Conservation (phyloP, 306 rosid genomes). For the Vachellia pachyceras region DNA sequence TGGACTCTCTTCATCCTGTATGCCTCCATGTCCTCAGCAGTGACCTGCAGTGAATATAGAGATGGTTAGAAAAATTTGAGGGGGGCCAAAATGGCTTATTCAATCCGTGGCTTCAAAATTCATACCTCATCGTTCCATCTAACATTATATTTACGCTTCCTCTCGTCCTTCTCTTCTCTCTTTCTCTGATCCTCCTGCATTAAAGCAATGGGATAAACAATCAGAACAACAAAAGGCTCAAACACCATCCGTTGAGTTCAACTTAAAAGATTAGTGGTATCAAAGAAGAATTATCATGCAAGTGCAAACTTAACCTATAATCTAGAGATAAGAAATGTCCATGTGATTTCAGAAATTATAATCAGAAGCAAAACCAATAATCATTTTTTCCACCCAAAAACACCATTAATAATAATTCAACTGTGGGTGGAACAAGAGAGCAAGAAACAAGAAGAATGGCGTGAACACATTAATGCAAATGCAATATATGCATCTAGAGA, state of each 20-base stretch:
- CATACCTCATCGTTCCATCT: conserved; percentile 63
- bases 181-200: conserved; percentile 63
- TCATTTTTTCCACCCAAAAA: background rate
- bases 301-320: background rate
- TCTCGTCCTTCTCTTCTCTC: conserved; percentile 69
- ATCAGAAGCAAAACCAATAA: background rate
- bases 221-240: background rate
- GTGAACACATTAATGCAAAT: background rate
- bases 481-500: background rate
- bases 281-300: background rate
- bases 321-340: background rate
- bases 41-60: conserved; percentile 39
- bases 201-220: conserved; percentile 20
- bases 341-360: conserved; percentile 13
- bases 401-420: background rate
- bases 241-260: background rate
- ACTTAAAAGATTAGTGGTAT: background rate
- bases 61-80: conserved; percentile 6
- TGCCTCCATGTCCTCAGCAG: conserved; percentile 64
- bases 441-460: background rate
- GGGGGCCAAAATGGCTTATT: background rate
- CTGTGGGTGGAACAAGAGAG: background rate
- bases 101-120: background rate
- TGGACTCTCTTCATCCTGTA: conserved; percentile 65
- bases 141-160: conserved; percentile 62